phyloP scores from a whole-genome alignment of 108 stramenopile genomes.

The Nannochloropsis gaditana region DNA sequence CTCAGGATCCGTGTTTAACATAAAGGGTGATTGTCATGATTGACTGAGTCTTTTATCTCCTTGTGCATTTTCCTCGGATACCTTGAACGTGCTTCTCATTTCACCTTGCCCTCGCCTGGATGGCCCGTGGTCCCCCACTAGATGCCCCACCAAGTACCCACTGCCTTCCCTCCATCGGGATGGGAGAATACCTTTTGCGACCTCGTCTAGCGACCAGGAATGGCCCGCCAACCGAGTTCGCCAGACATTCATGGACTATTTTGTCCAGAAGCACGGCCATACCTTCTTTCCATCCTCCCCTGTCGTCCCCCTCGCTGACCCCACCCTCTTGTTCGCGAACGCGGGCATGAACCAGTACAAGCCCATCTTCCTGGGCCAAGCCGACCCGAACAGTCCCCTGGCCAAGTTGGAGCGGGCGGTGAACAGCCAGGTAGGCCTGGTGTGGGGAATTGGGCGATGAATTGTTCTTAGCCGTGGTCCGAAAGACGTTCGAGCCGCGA shows the following conservation, averaged over 20 bases:
- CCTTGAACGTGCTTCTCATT: no score
- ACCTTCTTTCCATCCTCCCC: constrained; percentile 70
- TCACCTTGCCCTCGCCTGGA: no score
- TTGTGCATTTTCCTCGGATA: no score
- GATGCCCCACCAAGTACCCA: no score
- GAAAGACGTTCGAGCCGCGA: neutral
- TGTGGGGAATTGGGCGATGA: neutral
- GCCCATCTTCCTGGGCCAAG: constrained; percentile 57
- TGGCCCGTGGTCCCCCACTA: no score
- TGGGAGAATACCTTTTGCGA: neutral
- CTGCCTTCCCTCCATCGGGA: no score
- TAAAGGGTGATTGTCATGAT: no score
- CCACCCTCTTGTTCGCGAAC: constrained; percentile 56
- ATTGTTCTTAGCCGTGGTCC: no score
- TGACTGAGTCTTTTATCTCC: no score
- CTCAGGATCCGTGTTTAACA: no score
- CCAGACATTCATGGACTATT: constrained; percentile 89
- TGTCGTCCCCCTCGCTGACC: constrained; percentile 54
- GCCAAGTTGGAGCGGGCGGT: constrained; percentile 49
- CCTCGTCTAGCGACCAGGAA: constrained; percentile 42
- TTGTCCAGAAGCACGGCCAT: constrained; percentile 65
- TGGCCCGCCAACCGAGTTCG: constrained; percentile 90
- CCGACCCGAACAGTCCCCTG: constrained; percentile 51
- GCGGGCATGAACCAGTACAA: constrained; percentile 61
- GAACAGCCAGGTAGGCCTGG: constrained; percentile 43